Percentiles rank a stretch among this genome's conserved stretches.
Conservation (phyloP, 179 eudicot species). For the Beta lomatogona region DNA sequence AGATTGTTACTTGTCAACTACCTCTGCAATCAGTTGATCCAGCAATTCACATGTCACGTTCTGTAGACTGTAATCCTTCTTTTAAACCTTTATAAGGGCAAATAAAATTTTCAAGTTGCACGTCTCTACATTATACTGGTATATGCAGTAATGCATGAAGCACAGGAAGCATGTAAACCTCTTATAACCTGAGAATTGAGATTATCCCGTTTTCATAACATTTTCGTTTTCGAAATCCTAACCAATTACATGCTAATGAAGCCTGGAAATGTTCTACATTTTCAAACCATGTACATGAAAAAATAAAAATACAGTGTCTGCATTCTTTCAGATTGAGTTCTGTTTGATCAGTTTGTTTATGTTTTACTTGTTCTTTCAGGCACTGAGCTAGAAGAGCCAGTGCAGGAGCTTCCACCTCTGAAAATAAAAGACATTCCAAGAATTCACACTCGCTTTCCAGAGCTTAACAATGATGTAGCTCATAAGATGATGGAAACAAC, state of each 20-base stretch:
- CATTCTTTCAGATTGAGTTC: neutral
- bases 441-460: conserved; percentile 10
- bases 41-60: conserved; percentile 4
- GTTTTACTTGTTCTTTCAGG: conserved; percentile 22
- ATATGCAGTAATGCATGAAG: neutral
- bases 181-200: too few species aligned
- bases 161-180: too few species aligned
- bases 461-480: conserved; percentile 6
- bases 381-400: conserved; percentile 40
- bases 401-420: conserved; percentile 54
- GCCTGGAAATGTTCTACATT: too few species aligned
- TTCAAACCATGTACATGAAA: too few species aligned
- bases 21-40: conserved; percentile 6
- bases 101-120: neutral
- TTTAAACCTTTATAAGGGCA: neutral
- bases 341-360: neutral
- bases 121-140: neutral
- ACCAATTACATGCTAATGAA: too few species aligned
- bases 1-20: conserved; percentile 9
- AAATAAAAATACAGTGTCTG: neutral
- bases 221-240: too few species aligned
- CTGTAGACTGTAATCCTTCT: neutral
- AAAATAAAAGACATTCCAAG: conserved; percentile 55
- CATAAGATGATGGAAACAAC: conserved; percentile 33
- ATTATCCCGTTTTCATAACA: too few species aligned